Base-by-base conservation (phyloP, 768 basidiomycete genomes). In the Mycena metata region DNA sequence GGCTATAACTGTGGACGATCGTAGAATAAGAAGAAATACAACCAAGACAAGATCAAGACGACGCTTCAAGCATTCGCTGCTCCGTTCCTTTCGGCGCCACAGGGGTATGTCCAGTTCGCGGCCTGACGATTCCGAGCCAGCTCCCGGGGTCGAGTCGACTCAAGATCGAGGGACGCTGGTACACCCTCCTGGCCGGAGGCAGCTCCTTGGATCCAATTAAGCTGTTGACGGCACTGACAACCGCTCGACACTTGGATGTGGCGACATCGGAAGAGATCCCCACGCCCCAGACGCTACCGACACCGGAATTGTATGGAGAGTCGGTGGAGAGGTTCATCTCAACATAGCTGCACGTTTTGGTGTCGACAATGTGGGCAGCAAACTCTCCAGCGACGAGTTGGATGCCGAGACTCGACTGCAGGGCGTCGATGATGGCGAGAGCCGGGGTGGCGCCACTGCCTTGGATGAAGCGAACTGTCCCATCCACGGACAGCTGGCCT, bases 361-460 rank as follows among this genome's bases (percentile, higher is more conserved):
- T 84, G 41, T 72, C 88, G 66, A 94, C 86, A 35, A 88, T 84
- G 78, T 94, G 92, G 68, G 92, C 91, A 10, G 86, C 82, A 76
- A 91, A 94, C 77, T 94, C 93, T 60, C 91, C 86, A 46, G 95
- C 79, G 55, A 85, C 81, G 66, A 94, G 82, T 71, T 91, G 80
- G 73, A 94, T 83, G 62, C 87, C 88, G 43, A 93, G 85, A 72
- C 90, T 87, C 1, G 80, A 81, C 69, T 83, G 83, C 45, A 96
- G 86, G n/a, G 93, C 92, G 64, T 92, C 82, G 41, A 96, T 83
- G 70, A 95, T 80, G 26, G 94, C 90, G 30, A 90, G 92, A 24
- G 94, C 85, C 7, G 93, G 91, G 24, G 91, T 92, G 74, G 91
- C 91, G 13, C 94, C 94, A 56, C 89, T 88, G n/a, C 94, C 94